Evolutionary conservation across 106 monocot genomes (phyloP).

Genomic region (Dendrobium huoshanense): DNA sequence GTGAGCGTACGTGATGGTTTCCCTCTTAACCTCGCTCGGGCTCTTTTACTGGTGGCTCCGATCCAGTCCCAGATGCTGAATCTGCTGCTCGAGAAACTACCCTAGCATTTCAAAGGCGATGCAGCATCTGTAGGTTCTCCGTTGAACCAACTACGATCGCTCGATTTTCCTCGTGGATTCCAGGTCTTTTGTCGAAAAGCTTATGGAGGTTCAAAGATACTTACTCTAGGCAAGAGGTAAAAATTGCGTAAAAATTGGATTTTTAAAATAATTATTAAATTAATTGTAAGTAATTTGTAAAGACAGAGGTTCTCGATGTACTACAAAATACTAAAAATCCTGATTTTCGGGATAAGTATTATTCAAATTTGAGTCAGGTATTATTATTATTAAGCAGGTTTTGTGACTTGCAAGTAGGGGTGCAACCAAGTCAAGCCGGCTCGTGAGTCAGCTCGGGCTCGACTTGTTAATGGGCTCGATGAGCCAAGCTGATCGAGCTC

Average conservation of each 20-base stretch:
- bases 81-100: slow-evolving; percentile 80
- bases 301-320: no score
- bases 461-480: no score
- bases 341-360: no score
- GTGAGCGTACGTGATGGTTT: slow-evolving; percentile 28
- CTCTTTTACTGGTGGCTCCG: slow-evolving; percentile 64
- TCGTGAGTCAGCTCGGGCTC: no score
- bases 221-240: slow-evolving; percentile 87
- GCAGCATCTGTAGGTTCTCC: slow-evolving; percentile 3
- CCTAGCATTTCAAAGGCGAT: slow-evolving; percentile 64
- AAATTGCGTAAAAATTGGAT: slow-evolving; percentile 8
- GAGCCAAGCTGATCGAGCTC: no score
- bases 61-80: slow-evolving; percentile 59
- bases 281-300: no score
- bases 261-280: not conserved
- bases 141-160: slow-evolving; percentile 80
- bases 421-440: no score
- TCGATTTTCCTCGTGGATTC: slow-evolving; percentile 80
- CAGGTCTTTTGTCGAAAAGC: slow-evolving; percentile 47
- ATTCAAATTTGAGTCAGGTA: no score
- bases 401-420: no score
- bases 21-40: slow-evolving; percentile 52
- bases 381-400: no score
- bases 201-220: slow-evolving; percentile 67
- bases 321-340: no score